Conservation (phyloP, 257 asterid species). For the Nyctanthes arbortristis region DNA sequence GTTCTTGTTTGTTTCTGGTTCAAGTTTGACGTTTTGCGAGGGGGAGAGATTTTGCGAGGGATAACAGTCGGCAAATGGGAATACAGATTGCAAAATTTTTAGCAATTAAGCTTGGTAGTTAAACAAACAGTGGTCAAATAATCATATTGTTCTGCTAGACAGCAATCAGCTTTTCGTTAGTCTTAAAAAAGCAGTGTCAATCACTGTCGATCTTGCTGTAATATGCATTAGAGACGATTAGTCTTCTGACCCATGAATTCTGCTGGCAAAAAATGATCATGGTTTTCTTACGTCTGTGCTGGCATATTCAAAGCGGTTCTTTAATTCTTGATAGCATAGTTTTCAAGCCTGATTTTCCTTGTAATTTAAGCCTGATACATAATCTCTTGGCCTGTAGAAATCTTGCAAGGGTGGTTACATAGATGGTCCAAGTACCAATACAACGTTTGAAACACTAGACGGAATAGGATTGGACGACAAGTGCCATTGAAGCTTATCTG, state of each 20-base stretch:
- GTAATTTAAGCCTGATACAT: not conserved
- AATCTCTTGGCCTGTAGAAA: not conserved
- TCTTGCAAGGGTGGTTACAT: not conserved
- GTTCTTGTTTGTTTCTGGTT: too few species aligned
- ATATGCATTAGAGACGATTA: not conserved
- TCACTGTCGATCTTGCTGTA: not conserved
- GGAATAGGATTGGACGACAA: not conserved
- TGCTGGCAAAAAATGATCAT: not conserved
- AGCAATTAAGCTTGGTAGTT: not conserved
- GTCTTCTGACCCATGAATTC: not conserved
- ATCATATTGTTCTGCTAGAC: not conserved
- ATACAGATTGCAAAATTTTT: not conserved
- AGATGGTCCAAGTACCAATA: not conserved
- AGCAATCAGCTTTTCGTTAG: too few species aligned
- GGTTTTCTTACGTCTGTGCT: not conserved
- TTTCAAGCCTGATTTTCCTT: not conserved
- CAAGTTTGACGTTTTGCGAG: too few species aligned
- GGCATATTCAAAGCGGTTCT: not conserved
- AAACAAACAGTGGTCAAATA: not conserved
- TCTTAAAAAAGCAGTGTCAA: too few species aligned
- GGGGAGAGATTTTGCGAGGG: too few species aligned
- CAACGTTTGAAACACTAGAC: not conserved
- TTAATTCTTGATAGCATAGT: not conserved
- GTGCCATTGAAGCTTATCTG: too few species aligned
- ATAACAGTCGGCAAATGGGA: too few species aligned